These are phyloP conservation scores for Fabrea salina DNA, from an alignment of 169 alveolate species.

Conservation along the genomic window DNA sequence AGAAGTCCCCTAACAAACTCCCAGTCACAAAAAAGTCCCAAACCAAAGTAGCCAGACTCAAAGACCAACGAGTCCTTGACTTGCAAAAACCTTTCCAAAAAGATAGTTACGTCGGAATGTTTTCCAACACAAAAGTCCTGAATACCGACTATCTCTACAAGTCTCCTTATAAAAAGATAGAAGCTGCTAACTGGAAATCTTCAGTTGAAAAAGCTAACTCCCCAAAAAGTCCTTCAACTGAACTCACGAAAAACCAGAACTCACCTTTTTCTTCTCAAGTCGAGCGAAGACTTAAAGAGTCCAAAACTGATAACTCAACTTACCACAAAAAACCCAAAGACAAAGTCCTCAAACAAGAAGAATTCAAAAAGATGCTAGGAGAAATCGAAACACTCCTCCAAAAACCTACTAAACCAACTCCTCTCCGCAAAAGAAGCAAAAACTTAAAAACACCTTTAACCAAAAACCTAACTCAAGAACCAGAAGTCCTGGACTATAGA, in stretches of 20 bases:
- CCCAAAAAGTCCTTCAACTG: no score
- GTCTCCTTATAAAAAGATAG: background rate
- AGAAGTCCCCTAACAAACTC: background rate
- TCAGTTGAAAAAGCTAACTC: background rate
- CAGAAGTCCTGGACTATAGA: no score
- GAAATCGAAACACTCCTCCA: background rate
- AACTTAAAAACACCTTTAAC: background rate
- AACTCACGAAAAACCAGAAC: no score
- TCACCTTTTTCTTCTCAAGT: no score
- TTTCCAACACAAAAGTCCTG: slow-evolving; percentile 14
- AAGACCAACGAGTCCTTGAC: background rate
- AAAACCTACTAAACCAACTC: no score
- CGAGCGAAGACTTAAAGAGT: background rate
- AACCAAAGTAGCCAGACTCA: background rate
- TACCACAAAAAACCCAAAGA: background rate
- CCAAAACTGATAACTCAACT: background rate
- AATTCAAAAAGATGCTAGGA: background rate
- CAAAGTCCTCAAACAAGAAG: background rate
- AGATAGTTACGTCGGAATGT: background rate
- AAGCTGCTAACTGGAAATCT: background rate
- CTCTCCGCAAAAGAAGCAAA: background rate
- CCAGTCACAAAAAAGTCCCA: background rate
- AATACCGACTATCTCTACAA: slow-evolving; percentile 19
- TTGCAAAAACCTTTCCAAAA: slow-evolving; percentile 10
- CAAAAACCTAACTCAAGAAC: background rate